Evolutionary conservation across 1,284 basidiomycete genomes (phyloP), one percentile per base, ranked within the genome.

Genomic region (Leccinum fallax): DNA sequence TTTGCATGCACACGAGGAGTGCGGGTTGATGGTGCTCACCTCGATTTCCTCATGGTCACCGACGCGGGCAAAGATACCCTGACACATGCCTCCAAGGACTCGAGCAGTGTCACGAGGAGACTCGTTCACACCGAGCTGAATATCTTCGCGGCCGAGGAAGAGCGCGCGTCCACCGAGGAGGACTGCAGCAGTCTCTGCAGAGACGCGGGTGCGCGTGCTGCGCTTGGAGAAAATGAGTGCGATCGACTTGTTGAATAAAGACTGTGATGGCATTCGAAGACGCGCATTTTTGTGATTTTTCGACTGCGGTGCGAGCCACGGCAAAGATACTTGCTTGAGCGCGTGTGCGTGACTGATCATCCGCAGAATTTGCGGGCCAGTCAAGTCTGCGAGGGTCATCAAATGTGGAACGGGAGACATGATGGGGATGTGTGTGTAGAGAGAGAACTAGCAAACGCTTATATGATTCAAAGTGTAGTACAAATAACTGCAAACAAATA

Each of bases 41-140:
- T 97, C 95, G 60, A 99, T 90, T 74, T 99, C 97, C 3, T 84
- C 83, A 76, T 99, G 97, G 11, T 85, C 90, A 6, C 92, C 94
- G 1, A 99, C 97, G 54, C 97, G 89, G 21, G 97, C 97, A 80
- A 99, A 98, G 67, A 99, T 94, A 19, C 97, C 97, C 76, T 98
- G 91, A 60, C 90, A 92, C 96, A 99, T 98, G 16, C 93, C 93
- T 19, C 93, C 90, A 64, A 97, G 85, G 15, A 99, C 93, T 19
- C 91, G 84, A 13, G 94, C 91, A 0, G 93, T 89, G 79, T 99
- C 97, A 55, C 91, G 82, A 19, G 89, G 75, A 49, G 81, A 88
- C 83, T 99, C 97, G 76, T 98, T 99, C 36, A 98, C 96, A 58
- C 97, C 97, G 34, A 99, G 82, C 72, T 99, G 97, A 63, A 98